phyloP scores from a whole-genome alignment of 345 rosid genomes.

The Bruguiera gymnorhiza region DNA sequence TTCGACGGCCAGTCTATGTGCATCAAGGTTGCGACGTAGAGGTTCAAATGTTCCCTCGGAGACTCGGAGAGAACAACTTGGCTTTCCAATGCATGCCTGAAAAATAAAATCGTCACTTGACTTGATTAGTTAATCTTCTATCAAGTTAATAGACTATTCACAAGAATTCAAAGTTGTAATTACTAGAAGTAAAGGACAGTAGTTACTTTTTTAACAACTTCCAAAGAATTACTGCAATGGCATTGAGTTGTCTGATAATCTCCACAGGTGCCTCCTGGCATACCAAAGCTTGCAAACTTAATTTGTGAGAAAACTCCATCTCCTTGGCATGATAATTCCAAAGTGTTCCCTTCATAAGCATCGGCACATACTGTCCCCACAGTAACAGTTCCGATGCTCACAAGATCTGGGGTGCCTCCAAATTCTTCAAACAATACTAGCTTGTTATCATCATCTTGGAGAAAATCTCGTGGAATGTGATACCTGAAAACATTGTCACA shows the following conservation, averaged over 20 bases:
- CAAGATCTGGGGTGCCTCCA: constrained; percentile 44
- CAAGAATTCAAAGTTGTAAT: not conserved
- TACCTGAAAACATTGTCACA: constrained; percentile 29
- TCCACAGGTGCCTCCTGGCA: constrained; percentile 43
- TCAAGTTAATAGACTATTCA: too few relatives aligned
- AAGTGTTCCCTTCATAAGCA: constrained; percentile 31
- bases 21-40: constrained; percentile 20
- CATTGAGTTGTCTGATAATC: constrained; percentile 36
- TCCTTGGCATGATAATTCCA: constrained; percentile 50
- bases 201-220: constrained; percentile 7
- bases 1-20: constrained; percentile 43
- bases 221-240: constrained; percentile 9
- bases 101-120: not conserved
- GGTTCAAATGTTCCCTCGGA: constrained; percentile 34
- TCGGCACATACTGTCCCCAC: constrained; percentile 42
- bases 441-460: constrained; percentile 27
- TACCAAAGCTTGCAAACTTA: constrained; percentile 55
- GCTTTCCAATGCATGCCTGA: constrained; percentile 47
- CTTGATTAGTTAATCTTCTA: not conserved
- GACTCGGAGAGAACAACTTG: constrained; percentile 33
- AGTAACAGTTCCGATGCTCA: constrained; percentile 41
- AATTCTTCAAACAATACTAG: constrained; percentile 54
- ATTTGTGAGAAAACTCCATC: constrained; percentile 34
- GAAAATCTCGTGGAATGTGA: constrained; percentile 49
- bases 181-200: not conserved